Percentiles rank a stretch among this genome's conserved stretches.
Evolutionary conservation across 805 yeast genomes (phyloP).

Genomic region (Ogataea glucozyma): DNA sequence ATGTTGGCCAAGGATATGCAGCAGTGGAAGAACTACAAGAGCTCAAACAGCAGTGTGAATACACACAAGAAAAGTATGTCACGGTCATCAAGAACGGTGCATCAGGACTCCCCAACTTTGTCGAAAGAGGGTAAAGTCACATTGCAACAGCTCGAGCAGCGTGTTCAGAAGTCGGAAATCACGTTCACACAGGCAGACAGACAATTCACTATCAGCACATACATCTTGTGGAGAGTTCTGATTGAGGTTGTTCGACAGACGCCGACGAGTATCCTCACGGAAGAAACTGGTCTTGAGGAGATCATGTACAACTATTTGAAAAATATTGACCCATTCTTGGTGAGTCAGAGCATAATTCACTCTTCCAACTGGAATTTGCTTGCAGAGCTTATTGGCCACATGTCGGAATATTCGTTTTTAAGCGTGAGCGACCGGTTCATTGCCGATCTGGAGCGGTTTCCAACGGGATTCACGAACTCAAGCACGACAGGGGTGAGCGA

Average conservation of each 20-base stretch:
- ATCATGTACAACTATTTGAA: slow-evolving; percentile 88
- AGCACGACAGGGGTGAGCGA: slow-evolving; percentile 25
- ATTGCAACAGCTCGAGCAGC: slow-evolving; percentile 26
- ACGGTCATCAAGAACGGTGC: slow-evolving; percentile 18
- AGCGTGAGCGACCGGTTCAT: slow-evolving; percentile 92
- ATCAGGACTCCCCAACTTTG: slow-evolving; percentile 12
- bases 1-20: slow-evolving; percentile 45
- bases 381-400: slow-evolving; percentile 84
- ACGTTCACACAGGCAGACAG: slow-evolving; percentile 83
- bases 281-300: slow-evolving; percentile 83
- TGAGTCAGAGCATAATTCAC: slow-evolving; percentile 69
- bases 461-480: slow-evolving; percentile 45
- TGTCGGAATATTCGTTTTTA: slow-evolving; percentile 81
- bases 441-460: slow-evolving; percentile 85
- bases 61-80: slow-evolving; percentile 30
- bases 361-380: slow-evolving; percentile 93
- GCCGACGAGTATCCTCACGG: slow-evolving; percentile 70
- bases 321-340: slow-evolving; percentile 76
- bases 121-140: slow-evolving; percentile 13
- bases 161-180: slow-evolving; percentile 49
- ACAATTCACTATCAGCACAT: slow-evolving; percentile 83
- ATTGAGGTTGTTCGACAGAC: slow-evolving; percentile 91
- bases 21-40: slow-evolving; percentile 26
- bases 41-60: slow-evolving; percentile 2
- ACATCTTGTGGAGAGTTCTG: slow-evolving; percentile 84